Evolutionary conservation across 2,329 filamentous ascomycete species (phyloP).

Genomic region (Fusarium gaditjirri): DNA sequence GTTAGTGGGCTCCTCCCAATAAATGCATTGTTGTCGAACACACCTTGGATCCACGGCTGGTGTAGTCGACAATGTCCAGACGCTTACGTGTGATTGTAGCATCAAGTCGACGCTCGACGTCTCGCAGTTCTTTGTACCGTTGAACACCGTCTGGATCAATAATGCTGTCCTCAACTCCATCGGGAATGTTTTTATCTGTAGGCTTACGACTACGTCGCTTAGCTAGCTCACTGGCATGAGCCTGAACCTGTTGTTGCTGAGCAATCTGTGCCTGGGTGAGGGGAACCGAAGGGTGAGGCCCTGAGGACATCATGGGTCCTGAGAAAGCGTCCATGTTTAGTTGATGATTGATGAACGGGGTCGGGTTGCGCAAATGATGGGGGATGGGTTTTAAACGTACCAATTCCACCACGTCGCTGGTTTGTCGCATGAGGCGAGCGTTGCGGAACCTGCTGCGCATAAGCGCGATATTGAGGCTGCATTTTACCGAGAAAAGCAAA

Average conservation of each 20-base stretch:
- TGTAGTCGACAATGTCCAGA: conserved; percentile 86
- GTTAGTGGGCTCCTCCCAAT: conserved; percentile 5
- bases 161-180: conserved; percentile 84
- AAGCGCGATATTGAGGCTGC: conserved; percentile 65
- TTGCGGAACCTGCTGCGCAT: conserved; percentile 62
- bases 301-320: conserved; percentile 67
- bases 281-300: conserved; percentile 61
- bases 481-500: conserved; percentile 47
- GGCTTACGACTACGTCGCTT: conserved; percentile 88
- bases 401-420: conserved; percentile 64
- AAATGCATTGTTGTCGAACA: conserved; percentile 3
- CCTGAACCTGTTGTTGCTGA: conserved; percentile 62
- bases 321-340: conserved; percentile 28
- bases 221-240: conserved; percentile 70
- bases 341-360: neutral
- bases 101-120: conserved; percentile 88
- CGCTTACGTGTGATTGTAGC: conserved; percentile 94
- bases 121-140: conserved; percentile 84
- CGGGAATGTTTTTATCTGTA: conserved; percentile 93
- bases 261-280: conserved; percentile 65
- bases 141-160: conserved; percentile 80
- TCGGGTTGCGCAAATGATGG: neutral
- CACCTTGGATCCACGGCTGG: conserved; percentile 78
- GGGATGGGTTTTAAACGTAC: conserved; percentile 49
- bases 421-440: conserved; percentile 60